phyloP scores from a whole-genome alignment of 1,284 basidiomycete species.

The Mycena citricolor region DNA sequence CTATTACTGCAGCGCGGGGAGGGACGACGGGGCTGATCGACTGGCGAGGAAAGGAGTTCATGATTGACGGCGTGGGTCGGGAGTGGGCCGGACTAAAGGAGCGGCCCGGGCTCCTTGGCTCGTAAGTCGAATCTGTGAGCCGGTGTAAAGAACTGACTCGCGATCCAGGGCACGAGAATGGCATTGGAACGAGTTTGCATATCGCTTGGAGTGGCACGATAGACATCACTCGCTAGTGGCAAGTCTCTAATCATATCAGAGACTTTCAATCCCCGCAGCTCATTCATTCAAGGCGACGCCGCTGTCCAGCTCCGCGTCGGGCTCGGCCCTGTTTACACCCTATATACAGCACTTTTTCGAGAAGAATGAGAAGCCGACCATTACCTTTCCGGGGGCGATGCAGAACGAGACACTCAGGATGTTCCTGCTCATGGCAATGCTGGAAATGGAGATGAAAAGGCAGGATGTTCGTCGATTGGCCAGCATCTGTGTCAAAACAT shows the following conservation, averaged over 20 bases:
- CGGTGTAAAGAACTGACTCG: too few species aligned
- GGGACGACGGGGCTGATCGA: conserved; percentile 5
- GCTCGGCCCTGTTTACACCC: conserved; percentile 6
- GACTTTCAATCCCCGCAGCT: not conserved
- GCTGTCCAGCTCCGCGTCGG: not conserved
- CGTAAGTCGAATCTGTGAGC: not conserved
- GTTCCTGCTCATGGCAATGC: conserved; percentile 17
- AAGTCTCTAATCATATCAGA: too few species aligned
- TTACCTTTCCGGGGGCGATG: conserved; percentile 5
- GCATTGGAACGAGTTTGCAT: not conserved
- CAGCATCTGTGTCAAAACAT: too few species aligned
- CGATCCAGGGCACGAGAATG: not conserved
- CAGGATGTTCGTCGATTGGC: conserved; percentile 13
- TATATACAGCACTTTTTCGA: conserved; percentile 2
- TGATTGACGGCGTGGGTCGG: conserved; percentile 3
- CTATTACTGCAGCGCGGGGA: conserved; percentile 3
- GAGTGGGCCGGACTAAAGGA: not conserved
- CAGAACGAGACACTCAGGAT: conserved; percentile 10
- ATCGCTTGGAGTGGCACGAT: not conserved
- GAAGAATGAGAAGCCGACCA: conserved; percentile 6
- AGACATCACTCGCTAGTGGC: not conserved
- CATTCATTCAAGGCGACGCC: conserved; percentile 3
- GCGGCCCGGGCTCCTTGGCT: not conserved
- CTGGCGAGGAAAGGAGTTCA: conserved; percentile 6
- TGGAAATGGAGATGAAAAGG: conserved; percentile 3